Base-by-base conservation (phyloP, 2,329 filamentous ascomycete species). In the Dactylellina parvicollis region DNA sequence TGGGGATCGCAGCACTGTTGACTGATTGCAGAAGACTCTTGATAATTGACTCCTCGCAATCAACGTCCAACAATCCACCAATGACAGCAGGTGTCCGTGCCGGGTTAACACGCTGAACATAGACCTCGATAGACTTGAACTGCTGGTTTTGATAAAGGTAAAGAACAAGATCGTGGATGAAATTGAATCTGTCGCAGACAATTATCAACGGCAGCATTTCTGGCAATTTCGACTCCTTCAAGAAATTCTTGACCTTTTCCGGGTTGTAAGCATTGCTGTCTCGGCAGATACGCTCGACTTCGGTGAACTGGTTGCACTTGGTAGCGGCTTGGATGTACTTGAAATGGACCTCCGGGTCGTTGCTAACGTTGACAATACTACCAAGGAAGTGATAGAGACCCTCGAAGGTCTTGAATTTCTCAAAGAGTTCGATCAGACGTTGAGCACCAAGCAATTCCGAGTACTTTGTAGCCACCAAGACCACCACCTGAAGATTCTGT, bases 101-200 rank as follows among this genome's bases (percentile, higher is more conserved):
- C 4, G 95, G 93, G 83, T 99, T 99, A 77, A 99, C 93, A 46
- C 92, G 90, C 84, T 99, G 95, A 26, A 99, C 95, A 78, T 99
- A 99, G 8, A 96, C 89, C 83, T 99, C 95, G 76, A 99, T 99
- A 0, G 95, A 96, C 83, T 96, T 92, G 86, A 97, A 99, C 80
- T 98, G 94, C 82, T 99, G 94, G 83, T 96, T 96, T 85, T 98
- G 95, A 85, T 99, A 99, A 7, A 99, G 87, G 82, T 95, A 97
- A 20, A 99, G 86, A 46, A 99, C 92, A 79, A 99, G 83, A 79
- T 99, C 95, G 79, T 99, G 95, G 42, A 98, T 92, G 79, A 99
- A 96, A 84, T 98, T 96, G 86, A 96, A 97, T n/a, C 94, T 92
- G 80, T 99, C 95, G 83, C 96, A 99, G 70, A 99, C 92, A 78